Evolutionary conservation across 768 basidiomycete genomes (phyloP).

Genomic region (Suillus tomentosus): DNA sequence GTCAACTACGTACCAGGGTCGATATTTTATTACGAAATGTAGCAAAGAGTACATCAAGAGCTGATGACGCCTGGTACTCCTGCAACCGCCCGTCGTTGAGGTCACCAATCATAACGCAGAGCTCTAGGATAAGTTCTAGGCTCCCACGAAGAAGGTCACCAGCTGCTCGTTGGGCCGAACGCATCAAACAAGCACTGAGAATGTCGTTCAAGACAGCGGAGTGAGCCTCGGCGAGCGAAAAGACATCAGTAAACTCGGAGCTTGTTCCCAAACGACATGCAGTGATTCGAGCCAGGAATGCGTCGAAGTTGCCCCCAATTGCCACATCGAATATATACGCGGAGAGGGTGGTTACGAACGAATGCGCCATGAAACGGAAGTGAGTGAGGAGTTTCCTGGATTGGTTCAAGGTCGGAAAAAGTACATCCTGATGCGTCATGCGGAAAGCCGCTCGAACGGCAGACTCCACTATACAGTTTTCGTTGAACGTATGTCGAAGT

Average conservation of each 20-base stretch:
- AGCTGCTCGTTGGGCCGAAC: slow-evolving; percentile 64
- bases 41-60: slow-evolving; percentile 54
- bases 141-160: slow-evolving; percentile 65
- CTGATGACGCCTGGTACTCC: slow-evolving; percentile 64
- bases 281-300: slow-evolving; percentile 54
- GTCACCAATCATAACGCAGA: slow-evolving; percentile 66
- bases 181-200: slow-evolving; percentile 71
- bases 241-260: slow-evolving; percentile 64
- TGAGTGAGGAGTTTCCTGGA: slow-evolving; percentile 59
- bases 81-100: slow-evolving; percentile 52
- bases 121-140: slow-evolving; percentile 67
- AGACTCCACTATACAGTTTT: slow-evolving; percentile 54
- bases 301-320: slow-evolving; percentile 74
- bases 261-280: slow-evolving; percentile 24
- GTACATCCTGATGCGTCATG: slow-evolving; percentile 51
- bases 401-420: slow-evolving; percentile 60
- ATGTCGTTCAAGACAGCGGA: slow-evolving; percentile 72
- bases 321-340: slow-evolving; percentile 81
- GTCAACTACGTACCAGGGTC: slow-evolving; percentile 50
- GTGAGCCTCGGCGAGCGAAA: slow-evolving; percentile 68
- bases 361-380: slow-evolving; percentile 73
- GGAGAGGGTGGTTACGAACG: slow-evolving; percentile 68
- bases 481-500: slow-evolving; percentile 9
- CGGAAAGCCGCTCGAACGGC: slow-evolving; percentile 67
- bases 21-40: slow-evolving; percentile 58